phyloP scores from a whole-genome alignment of 768 basidiomycete species.

The Trametes gibbosa region DNA sequence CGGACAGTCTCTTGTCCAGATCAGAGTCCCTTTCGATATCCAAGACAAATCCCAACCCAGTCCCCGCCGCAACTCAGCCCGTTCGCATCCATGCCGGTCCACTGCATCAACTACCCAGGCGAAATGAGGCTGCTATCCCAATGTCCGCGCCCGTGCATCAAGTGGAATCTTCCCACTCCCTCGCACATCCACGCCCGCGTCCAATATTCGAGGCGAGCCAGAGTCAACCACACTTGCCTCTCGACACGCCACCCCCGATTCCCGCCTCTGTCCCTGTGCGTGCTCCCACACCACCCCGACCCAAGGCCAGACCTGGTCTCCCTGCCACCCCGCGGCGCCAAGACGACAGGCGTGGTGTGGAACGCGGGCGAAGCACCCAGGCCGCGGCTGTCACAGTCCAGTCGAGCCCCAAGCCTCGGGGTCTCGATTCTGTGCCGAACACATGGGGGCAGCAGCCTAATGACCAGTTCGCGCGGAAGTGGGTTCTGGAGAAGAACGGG shows the following conservation, averaged over 20 bases:
- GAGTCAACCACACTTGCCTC: not conserved
- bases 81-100: not conserved
- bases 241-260: not conserved
- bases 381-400: not conserved
- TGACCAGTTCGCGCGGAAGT: constrained; percentile 9
- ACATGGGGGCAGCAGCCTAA: not conserved
- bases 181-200: not conserved
- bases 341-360: not conserved
- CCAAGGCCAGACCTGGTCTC: not conserved
- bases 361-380: constrained; percentile 6
- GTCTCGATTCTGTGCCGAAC: not conserved
- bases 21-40: not conserved
- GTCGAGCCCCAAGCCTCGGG: not conserved
- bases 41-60: not conserved
- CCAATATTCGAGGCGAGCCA: not conserved
- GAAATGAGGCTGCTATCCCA: not conserved
- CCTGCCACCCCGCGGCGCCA: constrained; percentile 5
- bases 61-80: not conserved
- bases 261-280: constrained; percentile 1
- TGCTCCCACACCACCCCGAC: constrained; percentile 8
- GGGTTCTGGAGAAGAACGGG: constrained; percentile 20
- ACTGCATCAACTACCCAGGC: not conserved
- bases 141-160: not conserved
- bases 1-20: not conserved
- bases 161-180: not conserved